These are phyloP conservation scores for Verbena officinalis DNA, from an alignment of 257 asterid genomes.

Conservation along the genomic window DNA sequence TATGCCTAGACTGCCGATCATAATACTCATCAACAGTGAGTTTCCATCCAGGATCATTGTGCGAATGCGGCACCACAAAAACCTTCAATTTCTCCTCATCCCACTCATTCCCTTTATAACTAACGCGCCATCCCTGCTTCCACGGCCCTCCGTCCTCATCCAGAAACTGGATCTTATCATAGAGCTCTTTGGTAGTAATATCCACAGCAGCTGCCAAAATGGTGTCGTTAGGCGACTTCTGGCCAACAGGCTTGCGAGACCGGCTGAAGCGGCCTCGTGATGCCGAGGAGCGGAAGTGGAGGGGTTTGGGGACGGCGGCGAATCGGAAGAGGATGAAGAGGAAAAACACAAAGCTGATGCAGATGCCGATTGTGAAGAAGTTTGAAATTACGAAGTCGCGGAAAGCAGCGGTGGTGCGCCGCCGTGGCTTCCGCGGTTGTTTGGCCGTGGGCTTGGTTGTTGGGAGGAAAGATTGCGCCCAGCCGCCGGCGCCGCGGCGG, in stretches of 20 bases:
- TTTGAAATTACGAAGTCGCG: conserved; percentile 71
- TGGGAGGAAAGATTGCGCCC: conserved; percentile 80
- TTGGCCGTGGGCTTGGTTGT: conserved; percentile 49
- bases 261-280: conserved; percentile 48
- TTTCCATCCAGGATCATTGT: conserved; percentile 98
- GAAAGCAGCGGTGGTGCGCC: conserved; percentile 59
- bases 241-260: conserved; percentile 52
- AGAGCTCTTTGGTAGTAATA: conserved; percentile 78
- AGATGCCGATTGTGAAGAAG: conserved; percentile 80
- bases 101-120: conserved; percentile 89
- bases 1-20: conserved; percentile 85
- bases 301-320: conserved; percentile 70
- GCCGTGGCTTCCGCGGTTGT: conserved; percentile 68
- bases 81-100: conserved; percentile 88
- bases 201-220: conserved; percentile 70
- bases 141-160: conserved; percentile 98
- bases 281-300: conserved; percentile 50
- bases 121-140: conserved; percentile 98
- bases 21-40: conserved; percentile 95
- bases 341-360: conserved; percentile 62
- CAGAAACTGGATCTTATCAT: conserved; percentile 84
- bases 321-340: conserved; percentile 62
- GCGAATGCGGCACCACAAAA: conserved; percentile 97
- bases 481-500: conserved; percentile 85
- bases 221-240: conserved; percentile 55